Base-by-base conservation (phyloP, 139 green algal genomes). In the Tetradesmus lagerheimii region DNA sequence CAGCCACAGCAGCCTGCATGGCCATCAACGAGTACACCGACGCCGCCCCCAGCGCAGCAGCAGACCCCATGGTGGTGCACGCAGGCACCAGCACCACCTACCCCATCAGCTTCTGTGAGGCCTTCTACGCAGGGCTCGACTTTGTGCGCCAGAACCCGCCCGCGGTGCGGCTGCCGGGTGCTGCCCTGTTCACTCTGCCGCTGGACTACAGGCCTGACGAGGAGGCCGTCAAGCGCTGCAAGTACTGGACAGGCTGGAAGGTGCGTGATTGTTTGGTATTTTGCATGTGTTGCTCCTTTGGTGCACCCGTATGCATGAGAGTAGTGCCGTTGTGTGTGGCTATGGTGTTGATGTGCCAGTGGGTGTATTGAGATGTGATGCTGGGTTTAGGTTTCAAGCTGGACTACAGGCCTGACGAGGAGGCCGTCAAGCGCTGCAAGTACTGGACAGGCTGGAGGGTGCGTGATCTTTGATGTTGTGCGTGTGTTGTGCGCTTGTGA, bases 21-120 rank as follows among this genome's bases (percentile, higher is more conserved):
- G 20, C 31, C 5, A 90, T 90, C 74, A 83, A 90, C 57, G 34
- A 74, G 71, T 85, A 84, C 53, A 29, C 9, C 45, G 75, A 12
- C 47, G 2, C 4, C 6, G 8, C 2, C 43, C 29, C 35, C 34
- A 34, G 27, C 20, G 80, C 71, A 31, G 50, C 25, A 20, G 66
- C 14, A 23, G 45, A 80, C 43, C 64, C 83, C 38, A 66, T 80
- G 64, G 25, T 80, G 8, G 38, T 80, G 12, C 64, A 80, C 50
- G 82, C 82, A 85, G 82, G 66, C 67, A 89, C 85, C 67, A 89
- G 85, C 85, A 89, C 85, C 41, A 89, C 85, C 71, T 89, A 90
- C 78, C 86, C 86, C 75, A 90, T 90, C 74, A 85, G 86, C 75
- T 78, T 85, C 43, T 45, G 31, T 20, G 86, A 90, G 53, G 71